These are phyloP conservation scores for Phanerochaete carnosa DNA, from an alignment of 768 basidiomycete genomes.

Conservation along the genomic window DNA sequence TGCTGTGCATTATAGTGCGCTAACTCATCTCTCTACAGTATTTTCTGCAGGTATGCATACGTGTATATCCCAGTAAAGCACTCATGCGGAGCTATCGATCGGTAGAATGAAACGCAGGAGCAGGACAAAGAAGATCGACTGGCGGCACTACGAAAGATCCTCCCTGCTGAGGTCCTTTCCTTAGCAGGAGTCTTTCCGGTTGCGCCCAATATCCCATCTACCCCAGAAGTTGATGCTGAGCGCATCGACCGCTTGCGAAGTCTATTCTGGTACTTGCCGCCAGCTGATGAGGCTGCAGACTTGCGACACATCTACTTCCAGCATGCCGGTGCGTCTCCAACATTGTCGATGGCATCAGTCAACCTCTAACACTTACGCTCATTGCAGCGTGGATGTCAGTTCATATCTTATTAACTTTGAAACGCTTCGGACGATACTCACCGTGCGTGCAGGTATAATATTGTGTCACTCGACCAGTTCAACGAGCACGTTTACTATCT, in stretches of 20 bases:
- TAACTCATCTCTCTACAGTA: slow-evolving; percentile 40
- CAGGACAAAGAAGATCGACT: slow-evolving; percentile 49
- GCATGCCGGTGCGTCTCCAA: slow-evolving; percentile 35
- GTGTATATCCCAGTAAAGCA: background rate
- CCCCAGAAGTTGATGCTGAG: slow-evolving; percentile 28
- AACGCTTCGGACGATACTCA: background rate
- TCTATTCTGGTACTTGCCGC: slow-evolving; percentile 70
- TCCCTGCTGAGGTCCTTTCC: slow-evolving; percentile 60
- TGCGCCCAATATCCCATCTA: slow-evolving; percentile 35
- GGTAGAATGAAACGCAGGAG: slow-evolving; percentile 56
- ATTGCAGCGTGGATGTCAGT: slow-evolving; percentile 73
- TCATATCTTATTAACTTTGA: background rate
- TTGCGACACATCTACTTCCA: slow-evolving; percentile 59
- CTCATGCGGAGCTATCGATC: background rate
- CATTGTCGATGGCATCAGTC: background rate
- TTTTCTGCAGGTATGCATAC: slow-evolving; percentile 60
- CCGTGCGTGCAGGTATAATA: slow-evolving; percentile 50
- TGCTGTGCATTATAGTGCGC: background rate
- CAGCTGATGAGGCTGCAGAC: slow-evolving; percentile 54
- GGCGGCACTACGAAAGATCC: slow-evolving; percentile 46
- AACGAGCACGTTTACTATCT: slow-evolving; percentile 48
- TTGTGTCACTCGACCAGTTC: slow-evolving; percentile 57
- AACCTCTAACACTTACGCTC: slow-evolving; percentile 5
- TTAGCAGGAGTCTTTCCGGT: slow-evolving; percentile 69
- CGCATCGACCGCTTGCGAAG: slow-evolving; percentile 45